Conservation (phyloP, 2,329 filamentous ascomycete genomes). For the Xylariaceae sp. region DNA sequence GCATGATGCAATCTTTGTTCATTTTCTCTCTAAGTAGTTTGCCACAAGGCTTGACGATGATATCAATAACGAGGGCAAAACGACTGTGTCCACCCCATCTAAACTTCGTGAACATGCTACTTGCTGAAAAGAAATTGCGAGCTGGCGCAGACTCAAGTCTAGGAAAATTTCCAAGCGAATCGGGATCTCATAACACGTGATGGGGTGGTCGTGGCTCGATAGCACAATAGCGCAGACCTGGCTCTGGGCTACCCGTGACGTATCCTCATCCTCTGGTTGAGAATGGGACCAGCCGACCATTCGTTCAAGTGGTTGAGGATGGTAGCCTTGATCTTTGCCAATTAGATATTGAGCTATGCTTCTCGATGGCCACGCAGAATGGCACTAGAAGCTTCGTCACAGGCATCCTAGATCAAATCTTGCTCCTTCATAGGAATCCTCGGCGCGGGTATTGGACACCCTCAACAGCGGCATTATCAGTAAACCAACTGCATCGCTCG, state of each 20-base stretch:
- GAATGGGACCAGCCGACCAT: no score
- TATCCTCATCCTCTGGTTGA: no score
- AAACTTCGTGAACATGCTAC: not conserved
- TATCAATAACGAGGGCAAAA: not conserved
- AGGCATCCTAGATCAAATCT: not conserved
- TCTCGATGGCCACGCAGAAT: no score
- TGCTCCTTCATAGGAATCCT: constrained; percentile 46
- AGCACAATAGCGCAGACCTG: no score
- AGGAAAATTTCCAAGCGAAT: not conserved
- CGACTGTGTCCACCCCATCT: not conserved
- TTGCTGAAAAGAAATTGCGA: not conserved
- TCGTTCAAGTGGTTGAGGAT: no score
- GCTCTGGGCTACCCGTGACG: no score
- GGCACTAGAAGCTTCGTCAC: not conserved
- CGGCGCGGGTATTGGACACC: constrained; percentile 78
- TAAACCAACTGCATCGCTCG: constrained; percentile 93
- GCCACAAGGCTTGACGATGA: not conserved
- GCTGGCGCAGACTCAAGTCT: no score
- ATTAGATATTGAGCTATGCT: no score
- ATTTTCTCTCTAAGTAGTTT: no score
- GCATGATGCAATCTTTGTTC: no score
- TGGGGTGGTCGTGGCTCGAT: not conserved
- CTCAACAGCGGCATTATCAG: constrained; percentile 79
- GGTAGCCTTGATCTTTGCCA: no score
- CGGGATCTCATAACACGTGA: constrained; percentile 2